Base-by-base conservation (phyloP, 257 asterid genomes). In the Ilex aquifolium region DNA sequence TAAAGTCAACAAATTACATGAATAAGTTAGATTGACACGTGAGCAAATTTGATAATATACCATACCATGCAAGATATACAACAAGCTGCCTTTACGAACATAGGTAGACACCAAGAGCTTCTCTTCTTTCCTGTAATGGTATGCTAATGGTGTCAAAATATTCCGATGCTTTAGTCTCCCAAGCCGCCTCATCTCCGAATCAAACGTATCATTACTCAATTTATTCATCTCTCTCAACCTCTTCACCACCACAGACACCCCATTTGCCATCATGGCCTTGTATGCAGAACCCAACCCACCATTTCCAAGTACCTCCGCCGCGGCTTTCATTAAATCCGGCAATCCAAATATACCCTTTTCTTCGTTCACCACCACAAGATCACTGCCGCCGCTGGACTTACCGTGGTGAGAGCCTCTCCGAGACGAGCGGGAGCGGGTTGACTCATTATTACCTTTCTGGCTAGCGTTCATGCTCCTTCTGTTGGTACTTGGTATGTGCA, bases 281-380 rank as follows among this genome's bases (percentile, higher is more conserved):
- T 93, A 93, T 1, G 97, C 84, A 27, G 96, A 93, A 2, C 99
- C 99, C 69, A 93, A 16, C 3, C 85, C 82, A 5, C 97, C 93
- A 66, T 80, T 93, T 7, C 97, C 99, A 0, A 93, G 91, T 0
- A 93, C 94, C 71, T 89, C 99, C 2, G 99, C 97, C 13, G 96
- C 94, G 2, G 97, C 99, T 81, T 85, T 93, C 99, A 93, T 93
- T 85, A 93, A 62, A 74, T 93, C 99, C 31, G 76, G 79, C 68
- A 93, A 44, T 51, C 91, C 96, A 30, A 90, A 93, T 32, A 53
- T 36, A 2, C 95, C 97, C 15, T 64, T 87, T 29, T 79, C 90
- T 1, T 85, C 91, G 8, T 87, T 93, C 6, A 93, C 75, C 69
- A 93, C 67, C 49, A 89, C 83, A 0, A 90, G 83, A 29, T 87